Evolutionary conservation across 305 asterid genomes (phyloP).

Genomic region (Fraxinus latifolia): DNA sequence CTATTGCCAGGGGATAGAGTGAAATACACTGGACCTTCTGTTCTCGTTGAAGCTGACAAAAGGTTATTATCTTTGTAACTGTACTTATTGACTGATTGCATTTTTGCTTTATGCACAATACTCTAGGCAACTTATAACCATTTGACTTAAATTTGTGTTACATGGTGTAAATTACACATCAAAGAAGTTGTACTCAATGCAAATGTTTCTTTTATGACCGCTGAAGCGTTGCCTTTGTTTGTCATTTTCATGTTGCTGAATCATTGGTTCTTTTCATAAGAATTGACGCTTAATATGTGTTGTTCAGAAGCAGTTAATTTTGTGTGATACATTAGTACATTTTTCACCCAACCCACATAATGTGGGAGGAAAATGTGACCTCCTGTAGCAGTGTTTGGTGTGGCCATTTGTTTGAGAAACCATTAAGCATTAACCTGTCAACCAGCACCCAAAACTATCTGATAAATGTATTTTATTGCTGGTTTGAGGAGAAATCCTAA

Average conservation of each 20-base stretch:
- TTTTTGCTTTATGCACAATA: neutral
- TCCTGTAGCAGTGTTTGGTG: constrained; percentile 1
- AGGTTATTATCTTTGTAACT: constrained; percentile 48
- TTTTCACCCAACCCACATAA: neutral
- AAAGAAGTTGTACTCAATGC: constrained; percentile 6
- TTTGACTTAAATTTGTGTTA: constrained; percentile 8
- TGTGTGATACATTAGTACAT: neutral
- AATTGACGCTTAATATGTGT: neutral
- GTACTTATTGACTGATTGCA: neutral
- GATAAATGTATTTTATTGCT: constrained; percentile 4
- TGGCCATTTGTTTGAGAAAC: constrained; percentile 17
- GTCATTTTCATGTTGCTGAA: constrained; percentile 13
- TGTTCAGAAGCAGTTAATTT: neutral
- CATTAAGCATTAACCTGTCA: constrained; percentile 10
- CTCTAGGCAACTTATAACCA: constrained; percentile 4
- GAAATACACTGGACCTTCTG: constrained; percentile 74
- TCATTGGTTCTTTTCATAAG: neutral
- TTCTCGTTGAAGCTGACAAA: constrained; percentile 53
- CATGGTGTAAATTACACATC: constrained; percentile 6
- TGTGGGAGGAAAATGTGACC: neutral
- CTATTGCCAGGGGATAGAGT: constrained; percentile 81
- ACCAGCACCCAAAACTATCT: constrained; percentile 7
- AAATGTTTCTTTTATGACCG: neutral
- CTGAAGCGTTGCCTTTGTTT: constrained; percentile 5
- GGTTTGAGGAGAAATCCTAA: constrained; percentile 14